Conservation (phyloP, 2,329 filamentous ascomycete genomes). For the Graphilbum ipis-grandicollis region DNA sequence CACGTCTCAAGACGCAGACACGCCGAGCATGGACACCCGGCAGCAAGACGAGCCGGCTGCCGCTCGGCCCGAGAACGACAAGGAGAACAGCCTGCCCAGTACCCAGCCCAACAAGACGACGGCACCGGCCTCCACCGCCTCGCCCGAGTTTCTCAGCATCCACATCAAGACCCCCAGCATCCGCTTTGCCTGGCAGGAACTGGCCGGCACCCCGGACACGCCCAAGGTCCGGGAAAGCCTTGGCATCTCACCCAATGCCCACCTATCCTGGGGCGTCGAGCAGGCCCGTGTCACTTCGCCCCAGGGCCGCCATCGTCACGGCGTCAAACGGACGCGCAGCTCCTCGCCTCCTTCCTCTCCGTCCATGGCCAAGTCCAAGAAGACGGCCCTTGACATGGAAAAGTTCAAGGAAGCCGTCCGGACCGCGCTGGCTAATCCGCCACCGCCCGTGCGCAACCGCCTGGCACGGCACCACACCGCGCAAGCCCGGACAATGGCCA, state of each 20-base stretch:
- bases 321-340: slow-evolving; percentile 53
- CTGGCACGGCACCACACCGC: slow-evolving; percentile 4
- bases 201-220: slow-evolving; percentile 27
- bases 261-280: slow-evolving; percentile 41
- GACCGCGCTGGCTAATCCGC: slow-evolving; percentile 41
- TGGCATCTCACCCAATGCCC: slow-evolving; percentile 39
- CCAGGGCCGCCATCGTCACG: slow-evolving; percentile 29
- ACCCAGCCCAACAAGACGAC: slow-evolving; percentile 7
- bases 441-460: slow-evolving; percentile 34
- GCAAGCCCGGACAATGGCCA: neutral
- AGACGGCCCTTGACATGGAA: slow-evolving; percentile 37
- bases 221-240: slow-evolving; percentile 22
- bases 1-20: neutral
- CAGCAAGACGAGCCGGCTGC: neutral
- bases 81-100: slow-evolving; percentile 3
- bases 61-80: neutral
- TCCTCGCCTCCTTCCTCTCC: slow-evolving; percentile 60
- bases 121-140: slow-evolving; percentile 7
- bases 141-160: slow-evolving; percentile 11
- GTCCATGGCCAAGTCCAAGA: slow-evolving; percentile 24
- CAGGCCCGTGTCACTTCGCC: slow-evolving; percentile 25
- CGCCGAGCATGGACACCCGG: neutral
- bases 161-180: slow-evolving; percentile 29
- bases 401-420: slow-evolving; percentile 40
- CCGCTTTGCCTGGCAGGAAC: slow-evolving; percentile 38